Evolutionary conservation across 176 grass and related monocot genomes (phyloP), one percentile per base, ranked within the genome.

Genomic region (Puya raimondii): DNA sequence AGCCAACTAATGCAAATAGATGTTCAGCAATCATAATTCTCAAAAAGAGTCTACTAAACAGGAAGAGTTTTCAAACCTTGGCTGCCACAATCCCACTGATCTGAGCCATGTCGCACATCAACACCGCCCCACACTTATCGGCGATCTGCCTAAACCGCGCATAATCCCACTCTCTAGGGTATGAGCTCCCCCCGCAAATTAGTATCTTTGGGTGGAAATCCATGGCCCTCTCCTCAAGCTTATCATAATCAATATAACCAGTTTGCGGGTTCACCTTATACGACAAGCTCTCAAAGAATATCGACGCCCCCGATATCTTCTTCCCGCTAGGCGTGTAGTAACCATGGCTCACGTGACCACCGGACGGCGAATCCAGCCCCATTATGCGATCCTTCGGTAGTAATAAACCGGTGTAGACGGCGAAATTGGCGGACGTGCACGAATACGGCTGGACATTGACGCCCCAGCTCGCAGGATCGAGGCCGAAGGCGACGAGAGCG

Each of bases 21-120:
- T 42, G 33, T 42, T 7, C 33, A 7, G 33, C 33, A 7, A 42
- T 42, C 5, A 42, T 42, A 42, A 7, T 42, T 6, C 4, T 42
- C 63, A 80, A 52, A 75, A 53, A 20, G 11, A 69, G 22, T 53
- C 12, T 20, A n/a, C n/a, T 70, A 49, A 12, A n/a, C 53, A 10
- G 49, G 64, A 33, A 69, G 10, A 63, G 84, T 58, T 58, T 10
- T 69, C 74, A 23, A 82, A 96, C 92, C 92, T 96, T 91, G 15
- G 92, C 92, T 2, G 85, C 92, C 3, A 96, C 92, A 87, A 96
- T 85, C 23, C 94, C 94, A 3, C 94, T 99, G 67, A 99, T 93
- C 48, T 91, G 89, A 48, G 94, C 94, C 94, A 99, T 99, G 69
- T 99, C 94, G 3, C 94, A 99, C 90, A 99, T 92, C 64, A 99